Percentiles rank a stretch among this genome's conserved stretches.
These are phyloP conservation scores for Scedosporium apiospermum DNA, from an alignment of 2,329 filamentous ascomycete genomes.

Conservation along the genomic window DNA sequence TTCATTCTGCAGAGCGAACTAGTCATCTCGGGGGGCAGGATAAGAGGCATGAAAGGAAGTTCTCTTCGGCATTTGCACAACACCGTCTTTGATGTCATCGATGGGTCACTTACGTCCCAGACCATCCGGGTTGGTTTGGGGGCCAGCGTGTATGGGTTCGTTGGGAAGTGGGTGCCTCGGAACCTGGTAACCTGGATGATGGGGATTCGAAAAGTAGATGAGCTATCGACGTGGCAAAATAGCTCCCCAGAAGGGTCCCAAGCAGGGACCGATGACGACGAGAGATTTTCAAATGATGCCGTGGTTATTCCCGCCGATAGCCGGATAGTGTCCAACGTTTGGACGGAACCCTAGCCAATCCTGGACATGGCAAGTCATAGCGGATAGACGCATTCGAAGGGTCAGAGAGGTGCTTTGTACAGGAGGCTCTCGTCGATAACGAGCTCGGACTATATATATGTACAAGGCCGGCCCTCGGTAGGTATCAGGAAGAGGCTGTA, in stretches of 20 bases:
- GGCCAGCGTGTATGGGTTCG: conserved; percentile 72
- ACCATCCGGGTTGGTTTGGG: conserved; percentile 77
- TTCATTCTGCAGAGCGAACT: conserved; percentile 46
- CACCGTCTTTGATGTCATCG: conserved; percentile 82
- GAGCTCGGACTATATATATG: no score
- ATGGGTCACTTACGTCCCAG: conserved; percentile 48
- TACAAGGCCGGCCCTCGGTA: no score
- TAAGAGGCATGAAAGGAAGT: conserved; percentile 56
- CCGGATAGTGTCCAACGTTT: conserved; percentile 20
- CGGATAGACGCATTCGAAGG: background rate
- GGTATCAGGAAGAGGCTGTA: no score
- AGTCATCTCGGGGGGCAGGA: conserved; percentile 45
- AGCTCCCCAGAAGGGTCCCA: conserved; percentile 25
- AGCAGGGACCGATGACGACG: conserved; percentile 25
- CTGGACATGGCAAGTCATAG: background rate
- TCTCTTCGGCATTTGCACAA: conserved; percentile 73
- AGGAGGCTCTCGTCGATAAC: no score
- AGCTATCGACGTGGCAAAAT: conserved; percentile 45
- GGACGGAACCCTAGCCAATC: conserved; percentile 15
- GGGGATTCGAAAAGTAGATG: conserved; percentile 58
- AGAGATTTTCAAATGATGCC: conserved; percentile 34
- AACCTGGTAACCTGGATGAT: conserved; percentile 88
- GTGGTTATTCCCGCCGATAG: conserved; percentile 34
- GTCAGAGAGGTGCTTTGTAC: background rate
- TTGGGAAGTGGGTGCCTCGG: conserved; percentile 71